Evolutionary conservation across 2,329 filamentous ascomycete genomes (phyloP), one percentile per base, ranked within the genome.

Genomic region (Exserohilum turcica): DNA sequence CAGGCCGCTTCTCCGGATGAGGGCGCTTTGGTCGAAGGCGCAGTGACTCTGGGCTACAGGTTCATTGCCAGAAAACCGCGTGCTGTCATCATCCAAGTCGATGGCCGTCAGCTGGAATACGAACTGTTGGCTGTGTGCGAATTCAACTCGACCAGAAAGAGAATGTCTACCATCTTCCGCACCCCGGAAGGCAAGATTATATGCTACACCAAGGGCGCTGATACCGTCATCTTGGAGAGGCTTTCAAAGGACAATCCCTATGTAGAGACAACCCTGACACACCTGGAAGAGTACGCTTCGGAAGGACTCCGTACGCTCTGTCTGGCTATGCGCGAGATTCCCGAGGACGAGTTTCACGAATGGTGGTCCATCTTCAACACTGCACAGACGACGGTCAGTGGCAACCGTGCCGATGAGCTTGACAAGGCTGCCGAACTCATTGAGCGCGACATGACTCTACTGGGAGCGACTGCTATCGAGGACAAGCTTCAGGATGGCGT

Each of bases 1-100:
- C 95, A 99, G 77, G 94, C 94, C 19, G 93, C 95, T 1, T 99
- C 94, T 19, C 94, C 94, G 1, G 94, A 99, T 63, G 94, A 99
- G 74, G 94, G 93, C 51, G 94, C 94, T n/a, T 79, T 99, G 43
- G 94, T 99, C 0, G 89, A 97, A 67, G 95, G 94, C 51, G 94
- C 94, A 1, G 85, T 92, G 3, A 77, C 82, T 40, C 80, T 99
- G 45, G 94, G 93, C 4, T 97, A 97, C 79, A 87, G 85, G 51
- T 99, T 99, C 72, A 86, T 88, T 44, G 92, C 94, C 45, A 86
- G 95, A 66, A 96, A 94, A 77, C 95, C 94, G 27, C 86, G 87
- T 53, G 85, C 91, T 5, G 94, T 99, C 27, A 89, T 92, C 35
- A 92, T 97, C 64, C 84, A 89, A 50, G 87, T 89, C 1, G 83